A percentile compares a stretch with the other conserved stretches of the same genome.
These are phyloP conservation scores for Pyrenula aspistea DNA, from an alignment of 495 filamentous ascomycete species.

Conservation along the genomic window DNA sequence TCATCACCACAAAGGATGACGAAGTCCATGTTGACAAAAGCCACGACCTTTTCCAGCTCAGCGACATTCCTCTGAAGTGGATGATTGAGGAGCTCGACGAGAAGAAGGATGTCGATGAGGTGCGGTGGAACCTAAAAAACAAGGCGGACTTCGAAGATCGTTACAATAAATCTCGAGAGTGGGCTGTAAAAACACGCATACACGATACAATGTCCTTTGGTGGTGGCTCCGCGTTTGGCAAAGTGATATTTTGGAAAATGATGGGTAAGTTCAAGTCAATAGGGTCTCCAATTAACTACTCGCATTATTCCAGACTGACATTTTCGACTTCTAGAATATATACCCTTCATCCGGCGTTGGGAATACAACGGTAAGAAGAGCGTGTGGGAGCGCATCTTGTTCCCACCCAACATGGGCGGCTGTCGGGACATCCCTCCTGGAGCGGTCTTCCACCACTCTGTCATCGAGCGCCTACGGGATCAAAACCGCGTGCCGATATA, in stretches of 20 bases:
- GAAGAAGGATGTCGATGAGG: not conserved
- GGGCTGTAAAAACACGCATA: not conserved
- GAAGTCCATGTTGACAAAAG: conserved; percentile 79
- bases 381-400: conserved; percentile 69
- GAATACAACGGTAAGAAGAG: conserved; percentile 68
- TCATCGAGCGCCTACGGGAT: conserved; percentile 45
- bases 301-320: conserved; percentile 70
- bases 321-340: conserved; percentile 45
- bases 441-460: conserved; percentile 60
- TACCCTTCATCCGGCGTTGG: conserved; percentile 51
- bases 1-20: conserved; percentile 39
- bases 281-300: too few species aligned
- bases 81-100: conserved; percentile 22
- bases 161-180: not conserved
- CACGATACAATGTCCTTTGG: conserved; percentile 4
- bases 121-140: conserved; percentile 2
- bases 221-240: conserved; percentile 6
- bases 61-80: conserved; percentile 14
- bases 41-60: conserved; percentile 39
- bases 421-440: conserved; percentile 66
- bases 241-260: conserved; percentile 20
- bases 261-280: conserved; percentile 41
- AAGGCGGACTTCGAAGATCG: conserved; percentile 2
- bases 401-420: conserved; percentile 72
- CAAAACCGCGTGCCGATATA: too few species aligned